phyloP scores from a whole-genome alignment of 225 moss, liverwort and hornwort genomes.

The Pseudoscleropodium purum region DNA sequence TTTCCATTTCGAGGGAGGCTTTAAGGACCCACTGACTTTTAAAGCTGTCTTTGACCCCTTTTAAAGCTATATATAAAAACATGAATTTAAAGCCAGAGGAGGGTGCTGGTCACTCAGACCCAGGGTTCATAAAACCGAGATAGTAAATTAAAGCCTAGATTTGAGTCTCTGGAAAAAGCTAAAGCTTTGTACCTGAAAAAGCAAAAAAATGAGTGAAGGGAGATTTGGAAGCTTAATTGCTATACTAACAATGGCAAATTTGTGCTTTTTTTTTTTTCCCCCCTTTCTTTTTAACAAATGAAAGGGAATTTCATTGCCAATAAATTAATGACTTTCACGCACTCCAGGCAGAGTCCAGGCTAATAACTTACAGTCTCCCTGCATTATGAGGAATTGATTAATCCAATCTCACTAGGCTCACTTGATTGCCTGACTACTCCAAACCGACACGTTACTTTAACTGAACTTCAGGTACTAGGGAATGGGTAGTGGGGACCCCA shows the following conservation, averaged over 20 bases:
- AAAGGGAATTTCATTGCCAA: too few species aligned
- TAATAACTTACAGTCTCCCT: background rate
- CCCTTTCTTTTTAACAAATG: too few species aligned
- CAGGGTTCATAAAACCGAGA: background rate
- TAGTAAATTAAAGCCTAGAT: conserved; percentile 5
- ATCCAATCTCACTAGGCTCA: background rate
- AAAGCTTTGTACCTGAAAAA: background rate
- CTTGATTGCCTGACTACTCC: background rate
- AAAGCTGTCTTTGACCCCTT: background rate
- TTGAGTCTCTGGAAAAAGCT: background rate
- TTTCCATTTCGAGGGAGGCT: background rate
- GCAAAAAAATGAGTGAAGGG: background rate
- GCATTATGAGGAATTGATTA: background rate
- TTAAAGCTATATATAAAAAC: background rate
- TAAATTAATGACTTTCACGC: background rate
- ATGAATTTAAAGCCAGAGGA: background rate
- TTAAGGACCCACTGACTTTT: background rate
- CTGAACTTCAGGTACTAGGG: background rate
- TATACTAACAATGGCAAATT: background rate
- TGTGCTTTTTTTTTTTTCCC: background rate
- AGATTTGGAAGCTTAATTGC: background rate
- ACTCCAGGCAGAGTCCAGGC: background rate
- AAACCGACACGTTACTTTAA: background rate
- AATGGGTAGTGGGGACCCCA: background rate
- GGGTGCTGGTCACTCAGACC: background rate